Evolutionary conservation across 192 early-diverging fungal species (phyloP), one percentile per base, ranked within the genome.

Genomic region (Coemansia sp.): DNA sequence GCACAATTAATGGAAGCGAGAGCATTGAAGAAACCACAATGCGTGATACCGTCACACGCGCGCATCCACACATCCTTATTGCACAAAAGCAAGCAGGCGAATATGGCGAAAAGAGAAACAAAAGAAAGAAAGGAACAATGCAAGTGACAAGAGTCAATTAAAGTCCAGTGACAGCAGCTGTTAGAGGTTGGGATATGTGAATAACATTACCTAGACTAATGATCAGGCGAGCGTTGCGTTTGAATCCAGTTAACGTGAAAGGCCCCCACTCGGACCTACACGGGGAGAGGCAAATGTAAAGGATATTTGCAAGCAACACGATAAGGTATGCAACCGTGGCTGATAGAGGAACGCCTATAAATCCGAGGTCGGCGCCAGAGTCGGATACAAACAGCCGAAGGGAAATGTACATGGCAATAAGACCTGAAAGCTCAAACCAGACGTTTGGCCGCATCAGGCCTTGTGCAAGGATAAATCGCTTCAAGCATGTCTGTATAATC

Each of bases 381-480:
- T 68, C 75, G 75, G 85, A 85, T 19, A 97, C 94, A 53, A 99
- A 70, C 0, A 86, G 21, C 61, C 90, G 95, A 67, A 95, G 92
- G 45, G 93, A 71, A 47, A 91, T 59, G 7, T 89, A 77, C 78
- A 94, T 95, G 43, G 92, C 56, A 9, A 87, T 88, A 10, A 91
- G 71, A 0, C 89, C 92, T 43, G 92, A 75, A 12, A 87, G 52
- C 38, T 94, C 87, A 54, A 95, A 88, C 56, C 87, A 84, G 45
- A 94, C 89, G 6, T 84, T 87, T 0, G 93, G 93, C 16, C 87
- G 83, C 96, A 98, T 96, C 68, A 92, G 90, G 64, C 93, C 95
- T 75, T 98, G 96, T 0, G 91, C 89, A 74, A 95, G 89, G 50
- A 97, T 78, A 71, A 87, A 97, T 43, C 92, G 85, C 62, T 94